Base-by-base conservation (phyloP, 2,329 filamentous ascomycete genomes). In the Colletotrichum theobromicola region DNA sequence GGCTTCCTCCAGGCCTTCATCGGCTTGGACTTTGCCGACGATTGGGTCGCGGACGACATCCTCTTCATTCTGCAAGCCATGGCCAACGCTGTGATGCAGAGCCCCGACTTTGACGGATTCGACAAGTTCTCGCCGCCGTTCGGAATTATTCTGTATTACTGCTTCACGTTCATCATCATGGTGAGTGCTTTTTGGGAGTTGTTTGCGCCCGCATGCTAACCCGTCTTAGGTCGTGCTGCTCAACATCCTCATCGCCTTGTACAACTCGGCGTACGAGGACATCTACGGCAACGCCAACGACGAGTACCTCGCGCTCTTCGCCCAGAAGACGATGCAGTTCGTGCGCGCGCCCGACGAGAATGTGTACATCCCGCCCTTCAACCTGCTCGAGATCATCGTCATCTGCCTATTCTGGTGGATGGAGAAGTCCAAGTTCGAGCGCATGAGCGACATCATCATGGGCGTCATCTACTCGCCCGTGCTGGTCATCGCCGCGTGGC, bases 151-250 rank as follows among this genome's bases (percentile, higher is more conserved):
- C 92, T 99, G 12, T 99, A 99, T 87, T 99, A 99, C 86, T 91
- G 97, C 81, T 99, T 98, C 84, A 98, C 96, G 21, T 99, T 99
- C 81, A 93, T 98, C 50, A 94, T 99, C 80, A 98, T 98, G 94
- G 96, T 97, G 79, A 78, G 87, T 81, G 21, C 6, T 8, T 37
- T 2, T 7, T 2, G 4, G 5, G 15, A 1, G 13, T 30, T 4
- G 3, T 9, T 13, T 0, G 3, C 2, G 18, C 4, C 13, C 18
- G 21, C 12, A 21, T 9, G 53, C 24, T 64, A 28, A 61, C 8
- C 16, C 4, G 1, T 2, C 35, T 1, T 42, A 89, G 88, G 88
- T 91, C 28, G 86, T 99, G 71, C 88, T 98, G 30, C 91, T 99
- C 78, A 99, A 99, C 83, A 95, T 99, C 79, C 91, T 99, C 72